Evolutionary conservation across 108 stramenopile genomes (phyloP), one percentile per base, ranked within the genome.

Genomic region (Stephanodiscus triporus): DNA sequence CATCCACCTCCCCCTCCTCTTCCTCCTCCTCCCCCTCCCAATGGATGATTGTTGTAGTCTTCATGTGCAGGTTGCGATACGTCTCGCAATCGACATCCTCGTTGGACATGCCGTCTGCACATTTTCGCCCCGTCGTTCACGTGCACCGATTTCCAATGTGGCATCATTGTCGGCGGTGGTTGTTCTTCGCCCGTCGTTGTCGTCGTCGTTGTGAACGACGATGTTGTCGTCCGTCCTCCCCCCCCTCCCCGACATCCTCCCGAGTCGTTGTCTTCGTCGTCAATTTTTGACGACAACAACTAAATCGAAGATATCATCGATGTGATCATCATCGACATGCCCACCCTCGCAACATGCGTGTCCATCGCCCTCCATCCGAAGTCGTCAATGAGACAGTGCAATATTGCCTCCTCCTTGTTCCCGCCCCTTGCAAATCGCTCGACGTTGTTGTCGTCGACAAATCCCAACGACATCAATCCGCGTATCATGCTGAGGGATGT

Each of bases 91-190:
- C 80, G n/a, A 78, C 73, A 26, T 59, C 34, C 75, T 68, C 66
- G 60, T 13, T 36, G 36, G 68, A 40, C 47, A 38, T 60, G 48
- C 86, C 90, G 80, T 93, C 73, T 74, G 27, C 86, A 67, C 65
- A 64, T 38, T 59, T 81, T 67, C 57, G 90, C 87, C 49, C 78
- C 87, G 55, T 86, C 79, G 53, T 93, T 91, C 57, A 93, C 89
- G 19, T 89, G 51, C 0, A 86, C 80, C 22, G 80, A 70, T 75
- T 80, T 81, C 78, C 78, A 79, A 6, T 42, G 62, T 14, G n/a
- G 27, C 32, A 34, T 5, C n/a, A n/a, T n/a, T n/a, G n/a, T n/a
- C 4, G 6, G 37, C 61, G 45, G 45, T 47, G 14, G 37, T 20
- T 24, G n/a, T n/a, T n/a, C n/a, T n/a, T n/a, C n/a, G n/a, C n/a